Conservation (phyloP, 305 asterid species). For the Fraxinus sp. region DNA sequence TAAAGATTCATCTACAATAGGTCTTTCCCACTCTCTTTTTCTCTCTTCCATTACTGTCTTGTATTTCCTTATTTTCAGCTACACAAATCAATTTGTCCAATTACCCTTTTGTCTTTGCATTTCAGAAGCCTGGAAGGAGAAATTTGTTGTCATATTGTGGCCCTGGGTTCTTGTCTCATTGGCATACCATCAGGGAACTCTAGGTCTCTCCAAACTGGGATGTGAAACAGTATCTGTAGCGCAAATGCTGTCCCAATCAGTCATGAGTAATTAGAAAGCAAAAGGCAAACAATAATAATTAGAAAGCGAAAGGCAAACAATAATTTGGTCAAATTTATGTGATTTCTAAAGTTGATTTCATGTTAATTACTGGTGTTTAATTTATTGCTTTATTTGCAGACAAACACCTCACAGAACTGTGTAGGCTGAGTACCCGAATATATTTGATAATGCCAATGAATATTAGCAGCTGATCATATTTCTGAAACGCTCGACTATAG, state of each 20-base stretch:
- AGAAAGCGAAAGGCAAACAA: not conserved
- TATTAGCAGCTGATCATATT: not conserved
- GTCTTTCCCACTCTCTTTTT: not conserved
- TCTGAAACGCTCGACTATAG: not conserved
- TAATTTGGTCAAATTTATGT: not conserved
- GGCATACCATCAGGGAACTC: conserved; percentile 47
- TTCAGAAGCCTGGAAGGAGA: not conserved
- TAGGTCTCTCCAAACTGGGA: conserved; percentile 71
- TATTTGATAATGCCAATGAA: not conserved
- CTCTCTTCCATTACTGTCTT: not conserved
- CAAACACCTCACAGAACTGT: not conserved
- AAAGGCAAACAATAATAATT: no score
- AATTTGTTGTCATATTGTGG: not conserved
- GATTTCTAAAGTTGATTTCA: not conserved
- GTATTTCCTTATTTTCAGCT: not conserved
- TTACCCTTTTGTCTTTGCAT: not conserved
- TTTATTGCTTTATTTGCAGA: not conserved
- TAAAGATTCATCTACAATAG: not conserved
- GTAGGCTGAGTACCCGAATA: not conserved
- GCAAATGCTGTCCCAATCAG: conserved; percentile 97
- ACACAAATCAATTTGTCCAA: not conserved
- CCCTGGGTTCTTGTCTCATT: not conserved
- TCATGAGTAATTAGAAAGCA: not conserved
- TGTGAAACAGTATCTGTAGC: conserved; percentile 61
- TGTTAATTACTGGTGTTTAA: not conserved